Evolutionary conservation across 1,284 basidiomycete genomes (phyloP).

Genomic region (Bondarzewia mesenterica): DNA sequence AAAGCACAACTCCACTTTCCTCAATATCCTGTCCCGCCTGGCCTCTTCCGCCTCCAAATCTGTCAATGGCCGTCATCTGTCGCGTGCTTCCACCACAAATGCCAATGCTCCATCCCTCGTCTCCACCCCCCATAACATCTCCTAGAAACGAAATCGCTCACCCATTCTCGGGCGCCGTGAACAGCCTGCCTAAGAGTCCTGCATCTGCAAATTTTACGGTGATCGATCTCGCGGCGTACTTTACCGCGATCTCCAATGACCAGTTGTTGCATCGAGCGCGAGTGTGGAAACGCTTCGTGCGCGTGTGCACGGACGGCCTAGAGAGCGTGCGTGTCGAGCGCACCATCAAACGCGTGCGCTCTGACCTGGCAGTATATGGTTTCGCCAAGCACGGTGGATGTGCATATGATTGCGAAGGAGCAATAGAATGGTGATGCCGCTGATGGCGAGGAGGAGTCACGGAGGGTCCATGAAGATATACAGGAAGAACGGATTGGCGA

Average conservation of each 20-base stretch:
- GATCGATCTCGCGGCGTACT: conserved; percentile 69
- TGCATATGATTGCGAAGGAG: conserved; percentile 7
- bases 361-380: conserved; percentile 66
- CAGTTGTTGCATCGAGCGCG: conserved; percentile 52
- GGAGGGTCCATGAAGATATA: conserved; percentile 3
- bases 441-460: conserved; percentile 1
- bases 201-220: conserved; percentile 36
- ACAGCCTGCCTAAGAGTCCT: conserved; percentile 4
- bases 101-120: conserved; percentile 26
- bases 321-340: conserved; percentile 81
- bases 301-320: conserved; percentile 78
- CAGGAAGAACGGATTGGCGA: not conserved
- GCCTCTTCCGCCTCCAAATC: conserved; percentile 53
- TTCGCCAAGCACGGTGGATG: conserved; percentile 20
- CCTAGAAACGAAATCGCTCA: conserved; percentile 50
- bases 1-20: conserved; percentile 73
- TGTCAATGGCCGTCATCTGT: conserved; percentile 28
- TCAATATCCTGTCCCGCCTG: conserved; percentile 73
- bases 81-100: conserved; percentile 17
- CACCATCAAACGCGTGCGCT: conserved; percentile 78
- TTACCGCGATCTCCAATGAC: conserved; percentile 71
- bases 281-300: conserved; percentile 80
- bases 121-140: conserved; percentile 39
- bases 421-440: too few species aligned
- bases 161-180: conserved; percentile 35